Evolutionary conservation across 139 green algal species (phyloP).

Genomic region (Protoeuglena noctilucae): DNA sequence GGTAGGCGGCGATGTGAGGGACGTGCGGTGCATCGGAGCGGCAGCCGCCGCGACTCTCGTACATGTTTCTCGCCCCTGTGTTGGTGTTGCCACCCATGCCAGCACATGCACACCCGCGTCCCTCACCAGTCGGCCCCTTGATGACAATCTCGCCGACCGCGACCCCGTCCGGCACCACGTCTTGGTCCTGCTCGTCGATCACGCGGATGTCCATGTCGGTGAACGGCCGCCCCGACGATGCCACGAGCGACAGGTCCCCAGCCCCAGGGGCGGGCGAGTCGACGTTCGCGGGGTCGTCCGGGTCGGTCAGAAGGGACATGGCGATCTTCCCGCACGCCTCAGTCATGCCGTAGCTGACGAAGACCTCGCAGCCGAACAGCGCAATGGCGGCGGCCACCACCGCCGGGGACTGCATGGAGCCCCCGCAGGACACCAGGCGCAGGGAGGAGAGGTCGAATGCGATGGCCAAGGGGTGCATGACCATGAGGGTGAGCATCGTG

Average conservation of each 20-base stretch:
- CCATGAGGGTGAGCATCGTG: slow-evolving; percentile 73
- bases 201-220: slow-evolving; percentile 8
- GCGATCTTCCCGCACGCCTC: slow-evolving; percentile 88
- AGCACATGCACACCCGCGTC: no score
- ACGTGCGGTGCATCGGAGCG: neutral
- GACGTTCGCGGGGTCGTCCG: slow-evolving; percentile 1
- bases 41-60: neutral
- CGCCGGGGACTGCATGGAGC: slow-evolving; percentile 46
- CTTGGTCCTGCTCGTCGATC: neutral
- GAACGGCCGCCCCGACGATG: slow-evolving; percentile 11
- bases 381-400: slow-evolving; percentile 34
- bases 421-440: slow-evolving; percentile 64
- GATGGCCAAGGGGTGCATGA: slow-evolving; percentile 45
- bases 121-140: slow-evolving; percentile 31
- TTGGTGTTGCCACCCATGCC: no score
- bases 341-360: slow-evolving; percentile 85
- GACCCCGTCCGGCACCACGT: slow-evolving; percentile 8
- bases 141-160: slow-evolving; percentile 49
- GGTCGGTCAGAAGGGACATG: slow-evolving; percentile 61
- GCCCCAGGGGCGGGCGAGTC: neutral
- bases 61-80: no score
- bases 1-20: no score
- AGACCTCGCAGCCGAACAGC: slow-evolving; percentile 65
- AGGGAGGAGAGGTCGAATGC: slow-evolving; percentile 47
- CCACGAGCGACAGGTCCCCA: neutral